A percentile compares a stretch with the other conserved stretches of the same genome.
Conservation (phyloP, 2,329 filamentous ascomycete species). For the Aspergillus tanneri region DNA sequence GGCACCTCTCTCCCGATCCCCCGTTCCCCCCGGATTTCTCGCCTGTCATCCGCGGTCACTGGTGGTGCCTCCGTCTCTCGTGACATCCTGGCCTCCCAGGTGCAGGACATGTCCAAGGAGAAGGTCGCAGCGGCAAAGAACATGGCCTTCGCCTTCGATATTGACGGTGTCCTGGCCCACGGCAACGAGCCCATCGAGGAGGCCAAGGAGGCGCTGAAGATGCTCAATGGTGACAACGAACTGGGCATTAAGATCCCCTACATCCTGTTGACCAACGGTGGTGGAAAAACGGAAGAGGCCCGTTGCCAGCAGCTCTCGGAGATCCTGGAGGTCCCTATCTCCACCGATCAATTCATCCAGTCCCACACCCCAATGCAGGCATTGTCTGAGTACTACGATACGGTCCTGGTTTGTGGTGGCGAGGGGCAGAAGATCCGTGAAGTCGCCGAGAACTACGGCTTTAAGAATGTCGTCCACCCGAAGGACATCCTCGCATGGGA, state of each 20-base stretch:
- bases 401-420: constrained; percentile 72
- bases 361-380: constrained; percentile 76
- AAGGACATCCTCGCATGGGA: constrained; percentile 73
- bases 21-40: constrained; percentile 65
- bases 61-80: constrained; percentile 55
- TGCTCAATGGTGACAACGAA: constrained; percentile 73
- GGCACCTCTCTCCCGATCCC: constrained; percentile 72
- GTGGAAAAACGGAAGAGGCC: constrained; percentile 66
- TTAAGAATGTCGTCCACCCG: constrained; percentile 70
- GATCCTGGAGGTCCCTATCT: constrained; percentile 65
- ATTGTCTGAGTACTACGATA: constrained; percentile 72
- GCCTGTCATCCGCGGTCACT: constrained; percentile 61
- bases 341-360: constrained; percentile 73
- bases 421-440: constrained; percentile 73
- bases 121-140: constrained; percentile 71
- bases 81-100: constrained; percentile 67
- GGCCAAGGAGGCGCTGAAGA: constrained; percentile 64
- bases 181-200: constrained; percentile 69
- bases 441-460: constrained; percentile 70
- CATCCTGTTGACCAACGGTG: constrained; percentile 74
- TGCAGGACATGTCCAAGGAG: constrained; percentile 65
- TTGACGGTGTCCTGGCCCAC: constrained; percentile 71
- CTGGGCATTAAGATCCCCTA: constrained; percentile 75
- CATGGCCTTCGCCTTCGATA: constrained; percentile 74
- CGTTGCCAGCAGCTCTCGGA: constrained; percentile 66